A percentile compares a stretch with the other conserved stretches of the same genome.
These are phyloP conservation scores for Ceratopteris richardii DNA, from an alignment of 75 land plant species.

Conservation along the genomic window DNA sequence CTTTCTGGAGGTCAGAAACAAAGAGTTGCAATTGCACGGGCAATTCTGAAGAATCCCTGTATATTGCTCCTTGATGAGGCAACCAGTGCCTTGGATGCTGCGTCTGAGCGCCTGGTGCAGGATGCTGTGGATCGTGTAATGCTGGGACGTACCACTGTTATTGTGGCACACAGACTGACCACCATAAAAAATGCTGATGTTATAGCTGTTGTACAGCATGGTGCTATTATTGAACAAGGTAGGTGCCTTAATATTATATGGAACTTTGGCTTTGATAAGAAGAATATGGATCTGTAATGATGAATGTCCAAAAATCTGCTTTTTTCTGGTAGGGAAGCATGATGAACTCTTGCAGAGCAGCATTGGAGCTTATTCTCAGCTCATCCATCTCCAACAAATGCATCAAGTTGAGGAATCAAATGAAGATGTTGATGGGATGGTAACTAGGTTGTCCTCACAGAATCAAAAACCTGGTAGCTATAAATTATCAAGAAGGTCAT, in stretches of 20 bases:
- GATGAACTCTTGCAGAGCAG: conserved; percentile 49
- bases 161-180: conserved; percentile 84
- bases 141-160: conserved; percentile 69
- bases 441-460: no score
- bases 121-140: conserved; percentile 79
- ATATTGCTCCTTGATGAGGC: conserved; percentile 78
- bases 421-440: no score
- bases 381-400: no score
- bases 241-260: not conserved
- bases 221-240: conserved; percentile 43
- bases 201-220: conserved; percentile 79
- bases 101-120: conserved; percentile 80
- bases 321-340: conserved; percentile 53
- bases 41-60: conserved; percentile 74
- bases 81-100: no score
- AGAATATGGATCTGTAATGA: not conserved
- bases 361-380: no score
- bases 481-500: conserved; percentile 79
- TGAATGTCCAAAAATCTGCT: not conserved
- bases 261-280: not conserved
- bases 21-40: conserved; percentile 94
- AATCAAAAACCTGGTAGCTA: no score
- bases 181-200: conserved; percentile 74
- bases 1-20: no score
- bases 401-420: no score